Evolutionary conservation across 495 filamentous ascomycete genomes (phyloP).

Genomic region (Massariosphaeria phaeospora): DNA sequence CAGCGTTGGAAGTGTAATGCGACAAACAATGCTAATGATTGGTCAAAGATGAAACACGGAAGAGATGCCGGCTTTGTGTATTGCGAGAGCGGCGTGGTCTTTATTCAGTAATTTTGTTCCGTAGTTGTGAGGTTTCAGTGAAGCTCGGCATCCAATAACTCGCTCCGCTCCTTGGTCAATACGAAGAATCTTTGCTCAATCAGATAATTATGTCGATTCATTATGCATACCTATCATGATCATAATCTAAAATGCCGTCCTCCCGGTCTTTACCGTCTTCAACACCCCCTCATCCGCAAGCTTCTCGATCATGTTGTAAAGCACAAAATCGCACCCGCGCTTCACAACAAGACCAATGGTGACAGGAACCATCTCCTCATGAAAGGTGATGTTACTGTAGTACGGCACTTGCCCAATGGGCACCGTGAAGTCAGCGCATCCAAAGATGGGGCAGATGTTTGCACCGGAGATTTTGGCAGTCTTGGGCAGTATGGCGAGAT

Average conservation of each 20-base stretch:
- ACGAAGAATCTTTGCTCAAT: too few species aligned
- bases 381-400: conserved; percentile 37
- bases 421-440: conserved; percentile 42
- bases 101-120: too few species aligned
- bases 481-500: conserved; percentile 37
- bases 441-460: conserved; percentile 41
- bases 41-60: too few species aligned
- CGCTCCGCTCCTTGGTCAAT: too few species aligned
- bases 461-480: conserved; percentile 36
- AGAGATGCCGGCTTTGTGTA: too few species aligned
- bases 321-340: conserved; percentile 45
- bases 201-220: too few species aligned
- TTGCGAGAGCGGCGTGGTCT: too few species aligned
- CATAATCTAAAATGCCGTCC: conserved; percentile 37
- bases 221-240: too few species aligned
- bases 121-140: too few species aligned
- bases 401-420: conserved; percentile 46
- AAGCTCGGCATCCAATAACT: too few species aligned
- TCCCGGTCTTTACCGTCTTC: conserved; percentile 41
- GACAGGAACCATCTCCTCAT: conserved; percentile 43
- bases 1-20: too few species aligned
- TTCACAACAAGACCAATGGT: conserved; percentile 42
- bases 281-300: conserved; percentile 43
- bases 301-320: conserved; percentile 45
- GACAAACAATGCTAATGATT: too few species aligned